Percentiles rank a stretch among this genome's conserved stretches.
These are phyloP conservation scores for Anthracocystis setariae DNA, from an alignment of 1,284 basidiomycete species.

Conservation along the genomic window DNA sequence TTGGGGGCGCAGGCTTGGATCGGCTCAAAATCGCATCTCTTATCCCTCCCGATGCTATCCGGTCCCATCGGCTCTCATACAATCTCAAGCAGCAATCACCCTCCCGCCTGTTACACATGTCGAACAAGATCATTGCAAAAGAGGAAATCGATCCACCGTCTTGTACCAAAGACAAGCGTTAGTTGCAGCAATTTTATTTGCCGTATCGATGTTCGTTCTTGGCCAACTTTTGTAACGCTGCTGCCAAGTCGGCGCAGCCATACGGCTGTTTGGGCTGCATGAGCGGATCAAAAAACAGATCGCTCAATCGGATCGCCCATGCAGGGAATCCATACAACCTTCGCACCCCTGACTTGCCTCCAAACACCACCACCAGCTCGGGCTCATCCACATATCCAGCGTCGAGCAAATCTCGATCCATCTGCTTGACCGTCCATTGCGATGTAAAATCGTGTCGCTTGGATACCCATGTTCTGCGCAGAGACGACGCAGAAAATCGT, in stretches of 20 bases:
- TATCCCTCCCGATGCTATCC: background rate
- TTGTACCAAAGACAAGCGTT: no score
- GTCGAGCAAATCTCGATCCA: conserved; percentile 6
- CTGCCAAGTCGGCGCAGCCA: conserved; percentile 15
- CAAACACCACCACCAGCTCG: conserved; percentile 33
- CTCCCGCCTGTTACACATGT: no score
- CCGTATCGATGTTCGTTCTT: conserved; percentile 38
- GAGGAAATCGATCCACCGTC: no score
- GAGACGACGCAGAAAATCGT: conserved; percentile 21
- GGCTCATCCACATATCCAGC: conserved; percentile 34
- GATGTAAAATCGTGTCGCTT: conserved; percentile 7
- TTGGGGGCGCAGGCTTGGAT: no score
- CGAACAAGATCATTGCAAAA: no score
- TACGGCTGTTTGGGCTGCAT: conserved; percentile 7
- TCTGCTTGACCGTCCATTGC: conserved; percentile 6
- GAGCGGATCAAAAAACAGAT: conserved; percentile 33
- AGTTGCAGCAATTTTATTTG: no score
- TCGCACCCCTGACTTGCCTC: conserved; percentile 2
- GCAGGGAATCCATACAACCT: conserved; percentile 41
- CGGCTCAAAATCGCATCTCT: no score
- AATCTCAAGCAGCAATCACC: no score
- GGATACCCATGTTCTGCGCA: conserved; percentile 26
- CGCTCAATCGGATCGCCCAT: conserved; percentile 35
- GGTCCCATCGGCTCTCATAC: background rate
- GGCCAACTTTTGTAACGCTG: conserved; percentile 26